A percentile compares a stretch with the other conserved stretches of the same genome.
phyloP scores from a whole-genome alignment of 106 monocot genomes.

The Acorus calamus region DNA sequence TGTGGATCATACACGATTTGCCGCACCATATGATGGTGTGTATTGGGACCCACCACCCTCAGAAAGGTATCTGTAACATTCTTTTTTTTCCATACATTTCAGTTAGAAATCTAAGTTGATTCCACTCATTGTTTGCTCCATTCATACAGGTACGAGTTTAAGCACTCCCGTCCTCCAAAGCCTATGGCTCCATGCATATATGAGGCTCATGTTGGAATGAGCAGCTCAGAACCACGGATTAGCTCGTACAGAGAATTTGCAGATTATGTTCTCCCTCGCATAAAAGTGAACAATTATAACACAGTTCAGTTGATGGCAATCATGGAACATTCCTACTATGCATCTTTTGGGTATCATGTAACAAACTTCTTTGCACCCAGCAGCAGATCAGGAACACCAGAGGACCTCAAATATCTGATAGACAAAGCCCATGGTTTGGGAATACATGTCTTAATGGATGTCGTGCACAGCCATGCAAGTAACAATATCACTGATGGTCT shows the following conservation, averaged over 20 bases:
- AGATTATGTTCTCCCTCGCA: slow-evolving; percentile 69
- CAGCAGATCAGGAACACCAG: slow-evolving; percentile 89
- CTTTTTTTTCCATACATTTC: not conserved
- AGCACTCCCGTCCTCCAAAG: slow-evolving; percentile 62
- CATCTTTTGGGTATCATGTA: slow-evolving; percentile 94
- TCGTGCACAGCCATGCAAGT: slow-evolving; percentile 90
- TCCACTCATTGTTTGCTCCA: slow-evolving; percentile 1
- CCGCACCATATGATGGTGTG: slow-evolving; percentile 85
- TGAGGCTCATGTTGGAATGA: slow-evolving; percentile 97
- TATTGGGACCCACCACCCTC: slow-evolving; percentile 82
- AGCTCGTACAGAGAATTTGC: slow-evolving; percentile 85
- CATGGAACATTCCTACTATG: slow-evolving; percentile 99
- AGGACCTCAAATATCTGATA: slow-evolving; percentile 89
- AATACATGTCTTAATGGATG: slow-evolving; percentile 80
- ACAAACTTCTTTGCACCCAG: slow-evolving; percentile 92
- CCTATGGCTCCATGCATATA: slow-evolving; percentile 75
- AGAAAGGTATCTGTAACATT: slow-evolving; percentile 43
- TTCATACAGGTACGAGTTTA: slow-evolving; percentile 57
- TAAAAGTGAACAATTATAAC: slow-evolving; percentile 75
- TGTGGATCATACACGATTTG: slow-evolving; percentile 61
- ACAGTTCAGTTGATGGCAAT: slow-evolving; percentile 89
- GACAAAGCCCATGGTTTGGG: slow-evolving; percentile 89
- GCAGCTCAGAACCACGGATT: slow-evolving; percentile 55
- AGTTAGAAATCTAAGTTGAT: not conserved
- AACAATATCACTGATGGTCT: slow-evolving; percentile 82